Evolutionary conservation across 1,139 yeast genomes (phyloP).

Genomic region (Scheffersomyces insectosa): DNA sequence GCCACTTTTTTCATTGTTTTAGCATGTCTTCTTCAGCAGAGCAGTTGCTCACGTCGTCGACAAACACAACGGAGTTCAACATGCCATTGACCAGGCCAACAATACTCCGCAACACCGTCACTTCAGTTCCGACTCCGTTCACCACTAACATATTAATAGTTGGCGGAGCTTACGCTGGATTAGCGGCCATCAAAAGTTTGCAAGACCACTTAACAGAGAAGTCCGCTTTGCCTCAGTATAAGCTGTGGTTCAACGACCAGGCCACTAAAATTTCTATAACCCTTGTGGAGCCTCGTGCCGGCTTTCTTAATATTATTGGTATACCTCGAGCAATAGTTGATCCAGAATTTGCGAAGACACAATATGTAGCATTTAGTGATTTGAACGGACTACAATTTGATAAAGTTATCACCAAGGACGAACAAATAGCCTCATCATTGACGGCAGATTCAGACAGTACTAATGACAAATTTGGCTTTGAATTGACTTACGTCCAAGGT

Average conservation of each 20-base stretch:
- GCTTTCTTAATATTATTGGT: conserved; percentile 53
- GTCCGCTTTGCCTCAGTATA: conserved; percentile 8
- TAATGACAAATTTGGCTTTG: conserved; percentile 17
- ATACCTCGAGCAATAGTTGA: conserved; percentile 52
- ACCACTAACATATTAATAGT: conserved; percentile 39
- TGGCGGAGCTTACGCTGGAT: conserved; percentile 58
- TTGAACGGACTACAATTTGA: conserved; percentile 33
- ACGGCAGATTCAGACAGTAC: conserved; percentile 10
- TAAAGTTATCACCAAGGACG: conserved; percentile 24
- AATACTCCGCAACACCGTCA: conserved; percentile 2
- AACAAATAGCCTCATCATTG: conserved; percentile 14
- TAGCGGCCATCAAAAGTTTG: conserved; percentile 41
- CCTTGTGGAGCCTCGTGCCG: conserved; percentile 52
- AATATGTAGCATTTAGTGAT: conserved; percentile 36
- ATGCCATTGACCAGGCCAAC: no score
- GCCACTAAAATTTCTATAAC: conserved; percentile 34
- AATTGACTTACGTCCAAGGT: conserved; percentile 42
- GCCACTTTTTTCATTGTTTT: no score
- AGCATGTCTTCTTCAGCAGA: no score
- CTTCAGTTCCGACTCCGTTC: conserved; percentile 2
- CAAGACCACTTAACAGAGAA: conserved; percentile 27
- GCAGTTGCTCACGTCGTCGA: no score
- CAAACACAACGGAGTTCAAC: no score
- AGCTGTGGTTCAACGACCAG: conserved; percentile 9
- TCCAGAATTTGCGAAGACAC: conserved; percentile 44